Evolutionary conservation across 139 green algal species (phyloP).

Genomic region (Monoraphidium neglectum): DNA sequence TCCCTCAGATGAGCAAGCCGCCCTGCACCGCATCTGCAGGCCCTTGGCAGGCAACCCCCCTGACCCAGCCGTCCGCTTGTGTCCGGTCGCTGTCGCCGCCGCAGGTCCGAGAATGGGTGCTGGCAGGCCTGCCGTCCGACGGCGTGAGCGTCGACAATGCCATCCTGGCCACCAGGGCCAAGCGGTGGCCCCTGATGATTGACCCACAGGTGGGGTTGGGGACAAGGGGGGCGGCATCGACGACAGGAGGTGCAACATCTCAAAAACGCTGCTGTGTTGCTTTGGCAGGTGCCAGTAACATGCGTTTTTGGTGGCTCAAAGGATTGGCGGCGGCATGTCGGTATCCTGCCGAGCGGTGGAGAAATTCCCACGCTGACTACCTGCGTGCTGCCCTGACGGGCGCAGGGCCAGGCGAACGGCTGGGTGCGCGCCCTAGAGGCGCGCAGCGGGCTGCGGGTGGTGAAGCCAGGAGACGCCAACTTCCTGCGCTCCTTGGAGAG

Average conservation of each 20-base stretch:
- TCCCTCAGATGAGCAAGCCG: no score
- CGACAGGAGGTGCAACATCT: no score
- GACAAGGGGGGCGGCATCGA: no score
- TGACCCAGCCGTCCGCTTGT: not conserved
- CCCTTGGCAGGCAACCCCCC: not conserved
- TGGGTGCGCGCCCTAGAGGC: conserved; percentile 85
- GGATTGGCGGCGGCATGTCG: no score
- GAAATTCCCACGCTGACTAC: no score
- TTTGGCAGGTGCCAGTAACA: no score
- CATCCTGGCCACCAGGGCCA: conserved; percentile 76
- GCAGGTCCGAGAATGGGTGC: conserved; percentile 76
- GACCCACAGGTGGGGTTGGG: conserved; percentile 71
- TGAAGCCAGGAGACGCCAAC: conserved; percentile 76
- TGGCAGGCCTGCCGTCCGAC: conserved; percentile 80
- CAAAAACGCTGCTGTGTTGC: no score
- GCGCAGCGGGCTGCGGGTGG: conserved; percentile 70
- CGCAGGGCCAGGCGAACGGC: conserved; percentile 72
- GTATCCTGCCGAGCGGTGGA: no score
- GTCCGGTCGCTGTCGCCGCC: not conserved
- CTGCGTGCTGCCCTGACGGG: no score
- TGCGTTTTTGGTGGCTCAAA: no score
- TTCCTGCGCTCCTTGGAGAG: conserved; percentile 84
- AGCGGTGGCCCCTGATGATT: conserved; percentile 89
- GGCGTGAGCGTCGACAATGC: conserved; percentile 80
- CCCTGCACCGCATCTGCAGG: not conserved